Evolutionary conservation across 1,284 basidiomycete genomes (phyloP), one percentile per base, ranked within the genome.

Genomic region (Ceratobasidium sp.): DNA sequence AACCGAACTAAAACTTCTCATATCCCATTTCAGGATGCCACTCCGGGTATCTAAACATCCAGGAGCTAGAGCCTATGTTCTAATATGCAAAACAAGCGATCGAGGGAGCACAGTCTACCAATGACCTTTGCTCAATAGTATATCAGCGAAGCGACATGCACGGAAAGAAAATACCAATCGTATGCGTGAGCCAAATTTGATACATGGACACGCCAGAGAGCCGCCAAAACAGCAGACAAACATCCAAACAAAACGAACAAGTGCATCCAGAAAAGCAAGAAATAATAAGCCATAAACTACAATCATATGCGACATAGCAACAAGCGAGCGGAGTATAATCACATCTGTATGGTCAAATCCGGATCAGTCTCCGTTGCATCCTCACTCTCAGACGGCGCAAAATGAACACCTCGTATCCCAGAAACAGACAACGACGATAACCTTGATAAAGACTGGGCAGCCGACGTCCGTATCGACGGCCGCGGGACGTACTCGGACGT

Each of bases 301-400:
- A 53, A 15, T 15, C 15, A 23, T 53, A 53, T 53, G 51, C 13
- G 51, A 23, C 13, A 53, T 23, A 53, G n/a, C 51, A 26, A 33
- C 60, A 10, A 6, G 3, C 20, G 28, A 9, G 33, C 12, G 13
- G 15, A 40, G 5, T n/a, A 49, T 28, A 5, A 51, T 23, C 3
- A 39, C 49, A 39, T 15, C 13, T 56, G 53, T 20, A 69, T 33
- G 7, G 67, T 69, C 28, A 40, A 49, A 55, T 69, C 67, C 51
- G 67, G 26, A 3, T 53, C 67, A 33, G 60, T 40, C 10, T 69
- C 67, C 5, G 33, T 69, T 40, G 49, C 55, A 15, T n/a, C 61
- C 13, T 76, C 73, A 5, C 49, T 55, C 42, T 76, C 73, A 13
- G 73, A 66, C 46, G 73, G 61, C 28, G 73, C 73, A 44, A 76